phyloP scores from a whole-genome alignment of 768 basidiomycete species.

The Tephrocybe sp. region DNA sequence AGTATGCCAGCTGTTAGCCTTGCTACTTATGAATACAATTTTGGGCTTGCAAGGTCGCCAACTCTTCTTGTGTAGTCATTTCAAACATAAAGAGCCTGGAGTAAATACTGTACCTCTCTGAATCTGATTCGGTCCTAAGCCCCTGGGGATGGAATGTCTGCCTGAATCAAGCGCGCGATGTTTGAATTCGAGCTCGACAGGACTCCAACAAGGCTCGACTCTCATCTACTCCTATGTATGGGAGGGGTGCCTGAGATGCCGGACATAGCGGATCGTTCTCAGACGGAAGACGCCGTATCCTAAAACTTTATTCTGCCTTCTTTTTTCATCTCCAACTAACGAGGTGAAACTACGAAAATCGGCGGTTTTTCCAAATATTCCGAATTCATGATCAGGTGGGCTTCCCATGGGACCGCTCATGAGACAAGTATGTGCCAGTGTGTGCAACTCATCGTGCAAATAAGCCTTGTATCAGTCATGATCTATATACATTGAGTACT shows the following conservation, averaged over 20 bases:
- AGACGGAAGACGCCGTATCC: constrained; percentile 3
- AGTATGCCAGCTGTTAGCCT: too few species aligned
- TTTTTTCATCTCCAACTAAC: neutral
- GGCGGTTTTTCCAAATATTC: constrained; percentile 2
- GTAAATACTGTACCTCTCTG: too few species aligned
- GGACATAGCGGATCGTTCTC: constrained; percentile 16
- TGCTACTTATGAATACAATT: too few species aligned
- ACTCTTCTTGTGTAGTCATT: too few species aligned
- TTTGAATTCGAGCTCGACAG: too few species aligned
- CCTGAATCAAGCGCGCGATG: too few species aligned
- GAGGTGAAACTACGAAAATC: neutral
- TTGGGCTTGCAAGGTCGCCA: too few species aligned
- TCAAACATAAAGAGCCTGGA: too few species aligned
- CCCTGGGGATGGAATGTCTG: too few species aligned
- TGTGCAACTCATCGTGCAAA: neutral
- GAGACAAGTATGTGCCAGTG: neutral
- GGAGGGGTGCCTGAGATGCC: constrained; percentile 3
- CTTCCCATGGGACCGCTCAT: constrained; percentile 12
- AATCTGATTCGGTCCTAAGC: too few species aligned
- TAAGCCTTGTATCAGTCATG: constrained; percentile 4
- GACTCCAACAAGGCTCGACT: too few species aligned
- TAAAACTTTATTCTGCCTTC: constrained; percentile 18
- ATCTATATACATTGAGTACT: constrained; percentile 11
- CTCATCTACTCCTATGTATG: neutral
- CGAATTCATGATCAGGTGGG: constrained; percentile 13